phyloP scores from a whole-genome alignment of 306 rosid genomes.

The Vigna reflexopilosa region DNA sequence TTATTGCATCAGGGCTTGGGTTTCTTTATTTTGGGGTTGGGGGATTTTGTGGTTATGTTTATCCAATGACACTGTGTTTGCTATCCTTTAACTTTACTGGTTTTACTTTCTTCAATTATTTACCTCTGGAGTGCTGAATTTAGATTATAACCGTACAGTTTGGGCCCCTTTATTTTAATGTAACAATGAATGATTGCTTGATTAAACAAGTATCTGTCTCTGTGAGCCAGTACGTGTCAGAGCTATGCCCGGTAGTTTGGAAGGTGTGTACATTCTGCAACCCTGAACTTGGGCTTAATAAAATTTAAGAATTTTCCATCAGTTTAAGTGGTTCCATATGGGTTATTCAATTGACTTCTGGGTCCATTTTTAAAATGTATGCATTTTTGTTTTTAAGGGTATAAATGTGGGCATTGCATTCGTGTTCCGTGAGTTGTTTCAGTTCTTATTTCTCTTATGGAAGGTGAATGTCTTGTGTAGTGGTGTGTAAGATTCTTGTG shows the following conservation, averaged over 20 bases:
- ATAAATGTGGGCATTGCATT: neutral
- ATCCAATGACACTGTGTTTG: neutral
- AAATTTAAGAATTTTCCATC: neutral
- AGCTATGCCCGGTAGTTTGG: neutral
- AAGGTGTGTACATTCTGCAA: conserved; percentile 9
- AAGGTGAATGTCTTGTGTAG: neutral
- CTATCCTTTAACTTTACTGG: neutral
- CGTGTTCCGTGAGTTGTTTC: neutral
- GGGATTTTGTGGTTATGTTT: neutral
- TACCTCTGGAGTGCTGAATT: neutral
- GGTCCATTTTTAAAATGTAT: neutral
- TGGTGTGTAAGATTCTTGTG: conserved; percentile 21
- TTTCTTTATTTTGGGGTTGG: neutral
- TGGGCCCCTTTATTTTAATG: neutral
- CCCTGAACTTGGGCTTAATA: neutral
- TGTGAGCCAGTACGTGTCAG: neutral
- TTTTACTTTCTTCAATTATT: neutral
- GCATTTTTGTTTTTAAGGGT: neutral
- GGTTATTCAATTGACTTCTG: conserved; percentile 34
- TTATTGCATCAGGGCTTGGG: neutral
- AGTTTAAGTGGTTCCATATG: conserved; percentile 17
- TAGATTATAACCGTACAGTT: neutral
- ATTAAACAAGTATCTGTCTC: neutral
- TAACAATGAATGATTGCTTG: neutral
- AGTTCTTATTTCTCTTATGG: neutral